Percentiles rank a stretch among this genome's conserved stretches.
These are phyloP conservation scores for Aspergillus oerlinghausenensis DNA, from an alignment of 2,329 filamentous ascomycete genomes.

Conservation along the genomic window DNA sequence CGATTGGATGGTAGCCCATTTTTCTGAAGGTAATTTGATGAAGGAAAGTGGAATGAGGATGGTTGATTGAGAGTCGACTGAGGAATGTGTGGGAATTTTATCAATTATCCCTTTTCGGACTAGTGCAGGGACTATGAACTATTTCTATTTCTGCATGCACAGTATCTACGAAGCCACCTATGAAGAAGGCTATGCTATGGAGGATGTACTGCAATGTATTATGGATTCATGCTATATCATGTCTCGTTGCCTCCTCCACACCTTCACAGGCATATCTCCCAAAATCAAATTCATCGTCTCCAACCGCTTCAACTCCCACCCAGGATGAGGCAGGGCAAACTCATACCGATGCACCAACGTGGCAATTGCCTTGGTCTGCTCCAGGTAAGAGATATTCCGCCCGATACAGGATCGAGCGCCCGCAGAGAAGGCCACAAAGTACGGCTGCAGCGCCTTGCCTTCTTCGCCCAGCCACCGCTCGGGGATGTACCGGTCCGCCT, in stretches of 20 bases:
- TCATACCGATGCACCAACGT: constrained; percentile 28
- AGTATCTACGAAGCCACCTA: no score
- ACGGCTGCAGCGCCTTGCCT: constrained; percentile 36
- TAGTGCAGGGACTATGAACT: neutral
- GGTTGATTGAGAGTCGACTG: no score
- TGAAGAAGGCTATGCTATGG: no score
- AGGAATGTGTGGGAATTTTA: neutral
- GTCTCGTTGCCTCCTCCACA: constrained; percentile 16
- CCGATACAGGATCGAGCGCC: constrained; percentile 41
- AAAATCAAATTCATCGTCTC: constrained; percentile 30
- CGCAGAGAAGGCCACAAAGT: constrained; percentile 39
- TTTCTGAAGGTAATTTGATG: neutral
- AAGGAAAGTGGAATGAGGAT: no score
- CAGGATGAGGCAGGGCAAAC: constrained; percentile 23
- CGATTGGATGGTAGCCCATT: neutral
- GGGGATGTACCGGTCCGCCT: constrained; percentile 37
- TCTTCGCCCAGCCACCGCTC: constrained; percentile 42
- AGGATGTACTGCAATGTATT: no score
- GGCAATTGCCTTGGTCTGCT: constrained; percentile 41
- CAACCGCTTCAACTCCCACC: constrained; percentile 23
- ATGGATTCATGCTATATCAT: neutral
- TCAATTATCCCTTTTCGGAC: neutral
- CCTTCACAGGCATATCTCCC: constrained; percentile 30
- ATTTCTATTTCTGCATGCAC: no score
- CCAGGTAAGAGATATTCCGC: constrained; percentile 42